Evolutionary conservation across 495 filamentous ascomycete species (phyloP).

Genomic region (Beverwykella pulmonaria): DNA sequence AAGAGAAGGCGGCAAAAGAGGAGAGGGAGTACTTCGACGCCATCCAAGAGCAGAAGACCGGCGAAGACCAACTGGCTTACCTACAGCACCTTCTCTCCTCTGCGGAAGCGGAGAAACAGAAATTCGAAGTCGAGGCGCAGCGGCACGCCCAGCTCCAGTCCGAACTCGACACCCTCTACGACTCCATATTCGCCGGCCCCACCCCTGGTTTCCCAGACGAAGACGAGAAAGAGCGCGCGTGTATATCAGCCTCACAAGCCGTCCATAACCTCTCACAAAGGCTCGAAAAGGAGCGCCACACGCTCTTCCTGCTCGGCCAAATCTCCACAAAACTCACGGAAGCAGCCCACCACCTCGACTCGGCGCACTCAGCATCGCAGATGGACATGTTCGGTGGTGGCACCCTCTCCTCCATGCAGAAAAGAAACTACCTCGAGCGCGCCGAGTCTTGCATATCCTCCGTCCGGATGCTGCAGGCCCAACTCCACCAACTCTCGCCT

Average conservation of each 20-base stretch:
- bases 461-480: conserved; percentile 43
- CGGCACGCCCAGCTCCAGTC: conserved; percentile 45
- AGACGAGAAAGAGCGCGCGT: conserved; percentile 47
- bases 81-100: conserved; percentile 34
- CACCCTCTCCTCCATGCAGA: conserved; percentile 43
- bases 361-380: conserved; percentile 33
- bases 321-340: conserved; percentile 22
- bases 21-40: conserved; percentile 54
- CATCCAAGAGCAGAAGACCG: conserved; percentile 47
- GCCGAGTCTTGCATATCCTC: conserved; percentile 35
- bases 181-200: conserved; percentile 50
- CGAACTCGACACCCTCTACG: conserved; percentile 38
- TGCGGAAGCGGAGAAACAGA: conserved; percentile 19
- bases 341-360: conserved; percentile 19
- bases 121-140: conserved; percentile 31
- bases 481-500: conserved; percentile 44
- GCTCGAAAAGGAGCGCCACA: conserved; percentile 40
- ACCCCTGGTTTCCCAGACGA: conserved; percentile 55
- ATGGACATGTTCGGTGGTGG: conserved; percentile 31
- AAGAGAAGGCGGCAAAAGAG: conserved; percentile 50
- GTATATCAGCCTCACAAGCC: conserved; percentile 37
- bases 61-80: conserved; percentile 44
- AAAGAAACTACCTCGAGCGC: conserved; percentile 50
- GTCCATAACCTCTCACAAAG: conserved; percentile 32
- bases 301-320: conserved; percentile 31